phyloP scores from a whole-genome alignment of 352 stramenopile genomes.

The Pythium periplocum region DNA sequence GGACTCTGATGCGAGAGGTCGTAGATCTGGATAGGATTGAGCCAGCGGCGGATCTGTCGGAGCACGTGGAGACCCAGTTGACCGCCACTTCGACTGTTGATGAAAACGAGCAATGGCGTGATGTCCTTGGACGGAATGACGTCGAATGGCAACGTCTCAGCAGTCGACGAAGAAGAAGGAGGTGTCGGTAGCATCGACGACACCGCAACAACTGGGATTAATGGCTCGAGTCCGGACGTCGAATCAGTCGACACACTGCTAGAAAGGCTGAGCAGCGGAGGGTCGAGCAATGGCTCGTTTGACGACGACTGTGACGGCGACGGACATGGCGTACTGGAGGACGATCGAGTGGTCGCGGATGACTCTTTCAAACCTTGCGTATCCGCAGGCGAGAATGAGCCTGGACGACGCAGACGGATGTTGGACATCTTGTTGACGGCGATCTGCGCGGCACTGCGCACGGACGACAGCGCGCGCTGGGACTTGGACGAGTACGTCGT shows the following conservation, averaged over 20 bases:
- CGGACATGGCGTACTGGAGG: background rate
- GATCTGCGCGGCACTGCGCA: constrained; percentile 56
- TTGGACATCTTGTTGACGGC: constrained; percentile 73
- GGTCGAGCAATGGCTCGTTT: too few relatives aligned
- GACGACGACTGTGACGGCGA: too few relatives aligned
- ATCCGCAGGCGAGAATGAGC: constrained; percentile 4
- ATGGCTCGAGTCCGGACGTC: too few relatives aligned
- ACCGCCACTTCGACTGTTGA: constrained; percentile 93
- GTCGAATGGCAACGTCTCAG: constrained; percentile 40
- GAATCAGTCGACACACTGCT: too few relatives aligned
- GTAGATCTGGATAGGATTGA: constrained; percentile 96
- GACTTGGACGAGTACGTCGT: constrained; percentile 40
- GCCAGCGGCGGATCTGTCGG: constrained; percentile 85
- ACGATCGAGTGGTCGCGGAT: constrained; percentile 7
- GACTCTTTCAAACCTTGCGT: constrained; percentile 4
- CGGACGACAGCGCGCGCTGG: constrained; percentile 60
- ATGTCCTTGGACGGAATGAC: constrained; percentile 41
- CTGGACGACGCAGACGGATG: constrained; percentile 46
- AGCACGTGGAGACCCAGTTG: constrained; percentile 93
- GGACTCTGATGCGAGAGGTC: constrained; percentile 91
- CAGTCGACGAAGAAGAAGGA: constrained; percentile 6
- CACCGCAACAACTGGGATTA: too few relatives aligned
- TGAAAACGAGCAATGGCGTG: constrained; percentile 87
- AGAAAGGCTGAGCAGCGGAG: too few relatives aligned
- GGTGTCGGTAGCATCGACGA: too few relatives aligned